phyloP scores from a whole-genome alignment of 352 stramenopile species.

The Globisporangium radiosum region DNA sequence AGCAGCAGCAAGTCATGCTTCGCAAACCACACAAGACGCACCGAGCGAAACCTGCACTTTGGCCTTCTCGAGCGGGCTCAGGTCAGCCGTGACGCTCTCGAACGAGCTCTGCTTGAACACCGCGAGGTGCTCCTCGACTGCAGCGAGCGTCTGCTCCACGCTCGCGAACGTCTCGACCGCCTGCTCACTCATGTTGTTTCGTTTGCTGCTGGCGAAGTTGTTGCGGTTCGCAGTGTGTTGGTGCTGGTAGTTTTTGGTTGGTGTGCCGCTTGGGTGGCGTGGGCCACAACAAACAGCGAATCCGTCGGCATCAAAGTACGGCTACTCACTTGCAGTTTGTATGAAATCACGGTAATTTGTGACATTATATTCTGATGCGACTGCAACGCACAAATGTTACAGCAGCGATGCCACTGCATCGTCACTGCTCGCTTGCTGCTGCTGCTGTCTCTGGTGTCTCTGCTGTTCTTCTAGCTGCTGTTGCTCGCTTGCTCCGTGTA shows the following conservation, averaged over 20 bases:
- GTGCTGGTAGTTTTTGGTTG: constrained; percentile 12
- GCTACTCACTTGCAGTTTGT: neutral
- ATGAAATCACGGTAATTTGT: neutral
- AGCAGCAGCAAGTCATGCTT: neutral
- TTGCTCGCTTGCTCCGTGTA: neutral
- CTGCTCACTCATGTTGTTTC: constrained; percentile 44
- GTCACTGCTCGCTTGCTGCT: too few relatives aligned
- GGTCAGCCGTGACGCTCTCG: constrained; percentile 49
- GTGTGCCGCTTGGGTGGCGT: neutral
- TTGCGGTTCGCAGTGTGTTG: neutral
- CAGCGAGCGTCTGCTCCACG: constrained; percentile 74
- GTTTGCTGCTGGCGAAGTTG: neutral
- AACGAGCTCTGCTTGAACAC: constrained; percentile 47
- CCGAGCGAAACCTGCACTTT: constrained; percentile 82
- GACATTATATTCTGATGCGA: too few relatives aligned
- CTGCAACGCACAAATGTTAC: too few relatives aligned
- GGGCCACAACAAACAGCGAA: neutral
- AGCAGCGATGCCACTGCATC: too few relatives aligned
- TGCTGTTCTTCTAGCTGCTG: neutral
- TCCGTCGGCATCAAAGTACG: neutral
- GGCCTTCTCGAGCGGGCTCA: constrained; percentile 66
- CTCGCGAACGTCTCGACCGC: constrained; percentile 53
- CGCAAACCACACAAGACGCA: constrained; percentile 16
- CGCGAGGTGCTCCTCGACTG: constrained; percentile 65
- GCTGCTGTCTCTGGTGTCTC: neutral